These are phyloP conservation scores for Coemansia biformis DNA, from an alignment of 192 early-diverging fungal genomes.

Conservation along the genomic window DNA sequence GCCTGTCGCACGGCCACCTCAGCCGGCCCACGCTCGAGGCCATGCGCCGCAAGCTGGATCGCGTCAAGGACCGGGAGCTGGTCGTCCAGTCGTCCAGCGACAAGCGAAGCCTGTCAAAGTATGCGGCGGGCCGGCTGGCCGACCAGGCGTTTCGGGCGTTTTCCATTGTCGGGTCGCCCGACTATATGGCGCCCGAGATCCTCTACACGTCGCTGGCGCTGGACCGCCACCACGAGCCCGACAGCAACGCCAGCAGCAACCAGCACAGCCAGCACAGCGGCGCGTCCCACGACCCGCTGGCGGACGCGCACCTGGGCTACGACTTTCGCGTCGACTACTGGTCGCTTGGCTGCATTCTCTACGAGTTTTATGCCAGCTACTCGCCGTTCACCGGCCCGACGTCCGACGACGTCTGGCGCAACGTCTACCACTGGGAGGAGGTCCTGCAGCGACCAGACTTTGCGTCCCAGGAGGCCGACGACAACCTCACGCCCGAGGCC, in stretches of 20 bases:
- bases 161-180: conserved; percentile 82
- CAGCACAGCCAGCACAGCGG: conserved; percentile 25
- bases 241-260: conserved; percentile 18
- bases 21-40: conserved; percentile 46
- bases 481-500: conserved; percentile 69
- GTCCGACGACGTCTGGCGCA: conserved; percentile 73
- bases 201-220: conserved; percentile 52
- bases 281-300: conserved; percentile 44
- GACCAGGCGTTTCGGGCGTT: conserved; percentile 55
- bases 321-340: conserved; percentile 70
- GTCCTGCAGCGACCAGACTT: conserved; percentile 74
- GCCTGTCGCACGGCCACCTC: conserved; percentile 79
- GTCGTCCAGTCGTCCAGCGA: conserved; percentile 49
- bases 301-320: conserved; percentile 57
- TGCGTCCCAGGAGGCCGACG: conserved; percentile 68
- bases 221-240: conserved; percentile 22
- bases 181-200: conserved; percentile 94
- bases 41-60: conserved; percentile 52
- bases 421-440: conserved; percentile 76
- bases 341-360: conserved; percentile 71
- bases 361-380: conserved; percentile 70
- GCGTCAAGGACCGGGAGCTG: conserved; percentile 52
- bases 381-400: conserved; percentile 68
- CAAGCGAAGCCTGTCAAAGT: conserved; percentile 42
- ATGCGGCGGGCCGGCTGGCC: conserved; percentile 38